Base-by-base conservation (phyloP, 208 protist genomes). In the Endotrypanum monterogeii region DNA sequence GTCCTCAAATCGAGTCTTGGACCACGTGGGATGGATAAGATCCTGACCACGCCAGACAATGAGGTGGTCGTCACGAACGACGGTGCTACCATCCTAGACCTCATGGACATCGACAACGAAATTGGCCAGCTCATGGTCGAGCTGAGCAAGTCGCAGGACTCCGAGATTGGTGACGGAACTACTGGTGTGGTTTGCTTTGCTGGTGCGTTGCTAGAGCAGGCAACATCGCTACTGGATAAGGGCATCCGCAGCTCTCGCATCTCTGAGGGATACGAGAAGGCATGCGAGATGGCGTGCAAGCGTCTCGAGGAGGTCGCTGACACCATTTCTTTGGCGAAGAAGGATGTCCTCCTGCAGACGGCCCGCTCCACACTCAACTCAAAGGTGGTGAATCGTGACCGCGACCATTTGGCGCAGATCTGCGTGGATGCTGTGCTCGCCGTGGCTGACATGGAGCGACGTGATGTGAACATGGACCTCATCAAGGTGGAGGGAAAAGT, bases 81-180 rank as follows among this genome's bases (percentile, higher is more conserved):
- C 83, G 99, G 99, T 32, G 99, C 99, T 1, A 99, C 99, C 25
- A 99, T 99, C 70, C 79, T 99, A 0, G 92, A 99, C 46, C 89
- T 99, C 11, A 99, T 99, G 98, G 95, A 99, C 68, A 99, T 99
- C 41, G 92, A 99, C 68, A 98, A 99, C 87, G 98, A 99, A 83
- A 99, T 99, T 58, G 99, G 97, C 32, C 99, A 99, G 88, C 91
- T 99, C 30, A 89, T 99, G 80, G 99, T 99, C 12, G 98, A 99
- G 83, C 92, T 99, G 44, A 99, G 98, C 76, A 98, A 99, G 82
- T 99, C 98, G 25, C 99, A 99, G 88, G 99, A 99, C 82, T 98
- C 99, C 48, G 99, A 99, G 89, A 99, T 99, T 80, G 99, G 99
- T 63, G 99, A 99, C 85, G 99, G 99, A 44, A 99, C 99, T 3